Conservation (phyloP, 495 filamentous ascomycete genomes). For the Penicillium odoratum region DNA sequence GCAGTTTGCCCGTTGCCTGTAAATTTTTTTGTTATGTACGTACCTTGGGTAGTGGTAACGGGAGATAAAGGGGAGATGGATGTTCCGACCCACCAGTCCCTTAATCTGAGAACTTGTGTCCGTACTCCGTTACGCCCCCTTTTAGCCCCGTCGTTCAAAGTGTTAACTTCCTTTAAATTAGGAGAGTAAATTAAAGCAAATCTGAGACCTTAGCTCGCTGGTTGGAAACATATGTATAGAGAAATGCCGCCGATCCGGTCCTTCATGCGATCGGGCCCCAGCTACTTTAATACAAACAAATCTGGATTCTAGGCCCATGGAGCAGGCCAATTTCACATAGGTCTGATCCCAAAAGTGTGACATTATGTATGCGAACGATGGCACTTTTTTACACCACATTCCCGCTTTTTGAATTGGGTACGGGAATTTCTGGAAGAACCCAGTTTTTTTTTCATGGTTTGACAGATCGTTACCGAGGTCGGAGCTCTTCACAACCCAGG, state of each 20-base stretch:
- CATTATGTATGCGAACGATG: slow-evolving; percentile 15
- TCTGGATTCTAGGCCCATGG: slow-evolving; percentile 28
- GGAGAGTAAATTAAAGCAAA: neutral
- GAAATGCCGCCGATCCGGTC: slow-evolving; percentile 8
- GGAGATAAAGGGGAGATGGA: neutral
- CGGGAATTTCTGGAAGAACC: slow-evolving; percentile 16
- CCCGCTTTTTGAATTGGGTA: slow-evolving; percentile 6
- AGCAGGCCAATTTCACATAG: slow-evolving; percentile 27
- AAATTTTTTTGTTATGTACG: neutral
- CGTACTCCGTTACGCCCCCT: too few relatives aligned
- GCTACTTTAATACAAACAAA: neutral
- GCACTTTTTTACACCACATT: slow-evolving; percentile 11
- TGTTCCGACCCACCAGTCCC: slow-evolving; percentile 22
- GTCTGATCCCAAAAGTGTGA: slow-evolving; percentile 18
- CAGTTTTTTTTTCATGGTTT: neutral
- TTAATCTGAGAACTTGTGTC: slow-evolving; percentile 17
- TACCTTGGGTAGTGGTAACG: too few relatives aligned
- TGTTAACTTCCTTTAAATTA: neutral
- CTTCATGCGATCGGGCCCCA: slow-evolving; percentile 5
- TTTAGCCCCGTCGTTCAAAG: slow-evolving; percentile 23
- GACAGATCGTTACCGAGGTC: slow-evolving; percentile 1
- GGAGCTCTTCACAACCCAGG: neutral
- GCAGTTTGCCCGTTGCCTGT: slow-evolving; percentile 6
- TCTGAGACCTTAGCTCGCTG: slow-evolving; percentile 4
- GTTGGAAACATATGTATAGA: neutral